phyloP scores from a whole-genome alignment of 495 filamentous ascomycete genomes.

The Paragyromitra xinjiangensis region DNA sequence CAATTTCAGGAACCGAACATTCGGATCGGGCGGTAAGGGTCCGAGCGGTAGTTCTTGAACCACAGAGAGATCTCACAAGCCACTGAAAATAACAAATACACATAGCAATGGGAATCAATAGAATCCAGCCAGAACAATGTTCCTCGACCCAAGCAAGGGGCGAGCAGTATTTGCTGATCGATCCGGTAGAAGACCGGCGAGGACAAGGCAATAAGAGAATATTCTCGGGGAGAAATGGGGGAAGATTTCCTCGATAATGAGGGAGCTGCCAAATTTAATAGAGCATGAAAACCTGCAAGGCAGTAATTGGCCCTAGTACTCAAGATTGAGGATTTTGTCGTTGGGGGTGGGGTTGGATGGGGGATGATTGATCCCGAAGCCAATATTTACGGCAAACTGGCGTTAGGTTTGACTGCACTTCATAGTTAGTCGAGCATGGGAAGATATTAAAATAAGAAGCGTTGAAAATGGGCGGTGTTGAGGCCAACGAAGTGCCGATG shows the following conservation, averaged over 20 bases:
- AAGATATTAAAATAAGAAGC: constrained; percentile 33
- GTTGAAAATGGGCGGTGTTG: constrained; percentile 50
- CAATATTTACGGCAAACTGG: constrained; percentile 34
- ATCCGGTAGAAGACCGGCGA: constrained; percentile 26
- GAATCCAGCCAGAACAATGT: constrained; percentile 40
- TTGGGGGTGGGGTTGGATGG: not conserved
- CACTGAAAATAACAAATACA: constrained; percentile 37
- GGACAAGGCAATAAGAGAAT: constrained; percentile 28
- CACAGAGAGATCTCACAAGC: constrained; percentile 31
- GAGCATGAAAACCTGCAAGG: constrained; percentile 19
- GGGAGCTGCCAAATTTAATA: constrained; percentile 42
- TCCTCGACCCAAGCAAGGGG: constrained; percentile 33
- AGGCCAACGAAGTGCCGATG: constrained; percentile 41
- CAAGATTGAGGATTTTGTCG: constrained; percentile 26
- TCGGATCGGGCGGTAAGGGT: constrained; percentile 34
- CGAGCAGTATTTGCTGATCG: constrained; percentile 29
- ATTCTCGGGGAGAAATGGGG: constrained; percentile 21
- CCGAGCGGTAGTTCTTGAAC: constrained; percentile 42
- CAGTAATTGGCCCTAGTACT: constrained; percentile 26
- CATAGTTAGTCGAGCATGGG: constrained; percentile 19
- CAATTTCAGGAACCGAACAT: constrained; percentile 36
- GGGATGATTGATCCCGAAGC: constrained; percentile 16
- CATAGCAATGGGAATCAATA: constrained; percentile 37
- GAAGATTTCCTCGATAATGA: constrained; percentile 16
- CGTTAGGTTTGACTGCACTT: constrained; percentile 24